Base-by-base conservation (phyloP, 2,329 filamentous ascomycete species). In the Ophiostoma populinum region DNA sequence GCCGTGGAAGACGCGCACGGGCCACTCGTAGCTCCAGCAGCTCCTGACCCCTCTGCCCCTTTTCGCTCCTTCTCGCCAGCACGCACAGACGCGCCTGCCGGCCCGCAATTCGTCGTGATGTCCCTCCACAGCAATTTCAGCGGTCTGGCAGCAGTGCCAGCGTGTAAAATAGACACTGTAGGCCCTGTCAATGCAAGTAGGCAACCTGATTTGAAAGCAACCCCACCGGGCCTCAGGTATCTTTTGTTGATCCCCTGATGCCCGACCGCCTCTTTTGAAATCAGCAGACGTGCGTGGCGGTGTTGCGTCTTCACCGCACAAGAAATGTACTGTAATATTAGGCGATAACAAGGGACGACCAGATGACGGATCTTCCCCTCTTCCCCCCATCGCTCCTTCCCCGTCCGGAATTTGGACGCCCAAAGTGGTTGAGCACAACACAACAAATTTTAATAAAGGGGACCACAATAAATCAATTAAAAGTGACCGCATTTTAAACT, bases 381-480 rank as follows among this genome's bases (percentile, higher is more conserved):
- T 33, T 18, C 18, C 34, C 28, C 30, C 25, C n/a, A 33, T 35
- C 29, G 33, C 32, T 35, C 36, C 35, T 40, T 38, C 39, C 37
- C 36, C 40, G 31, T 38, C 37, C 37, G 26, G 34, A 35, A 37
- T 37, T 36, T 24, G 20, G 28, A 17, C 31, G 16, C 35, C 19
- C 19, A 22, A 10, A 31, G 18, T 13, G 36, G 16, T n/a, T n/a
- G n/a, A n/a, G 18, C 32, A 35, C 24, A 35, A 35, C 33, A 32
- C 37, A 32, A 32, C 32, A 35, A 39, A 39, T 33, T 39, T 39
- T 39, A 41, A 41, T 32, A 26, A 25, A 35, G 38, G 39, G 39
- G 32, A 32, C 34, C 36, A 33, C 22, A 39, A 30, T 36, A 32
- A 39, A 39, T 27, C 32, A 35, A 16, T 22, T 32, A 15, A 9